phyloP scores from a whole-genome alignment of 139 green algal species.

The Klebsormidium nitens region DNA sequence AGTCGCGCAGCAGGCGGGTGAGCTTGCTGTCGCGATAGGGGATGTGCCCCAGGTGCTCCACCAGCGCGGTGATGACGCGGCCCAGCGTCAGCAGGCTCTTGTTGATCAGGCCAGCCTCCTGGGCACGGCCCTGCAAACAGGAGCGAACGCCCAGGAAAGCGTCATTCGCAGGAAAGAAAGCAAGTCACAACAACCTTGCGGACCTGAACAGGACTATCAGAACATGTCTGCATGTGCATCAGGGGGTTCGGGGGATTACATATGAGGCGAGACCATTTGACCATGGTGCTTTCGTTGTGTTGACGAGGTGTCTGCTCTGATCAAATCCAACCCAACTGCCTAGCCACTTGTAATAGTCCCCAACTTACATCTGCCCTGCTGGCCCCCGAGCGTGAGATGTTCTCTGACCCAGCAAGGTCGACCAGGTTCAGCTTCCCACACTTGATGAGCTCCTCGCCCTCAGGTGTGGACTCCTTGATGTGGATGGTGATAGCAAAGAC shows the following conservation, averaged over 20 bases:
- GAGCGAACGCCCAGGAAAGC: too few relatives aligned
- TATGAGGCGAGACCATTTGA: too few relatives aligned
- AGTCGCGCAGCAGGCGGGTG: constrained; percentile 92
- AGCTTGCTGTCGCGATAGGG: constrained; percentile 89
- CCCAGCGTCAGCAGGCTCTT: constrained; percentile 91
- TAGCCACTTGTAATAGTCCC: neutral
- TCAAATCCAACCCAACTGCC: too few relatives aligned
- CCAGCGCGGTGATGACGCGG: constrained; percentile 92
- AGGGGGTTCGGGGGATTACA: too few relatives aligned
- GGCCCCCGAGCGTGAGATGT: constrained; percentile 84
- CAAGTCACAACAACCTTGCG: too few relatives aligned
- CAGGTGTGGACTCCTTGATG: constrained; percentile 75
- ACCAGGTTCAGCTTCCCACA: constrained; percentile 98
- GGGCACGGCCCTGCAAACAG: constrained; percentile 51
- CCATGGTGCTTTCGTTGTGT: too few relatives aligned
- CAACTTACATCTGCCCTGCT: constrained; percentile 62
- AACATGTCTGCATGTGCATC: too few relatives aligned
- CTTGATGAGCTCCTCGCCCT: constrained; percentile 96
- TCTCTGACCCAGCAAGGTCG: constrained; percentile 93
- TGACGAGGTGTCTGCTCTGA: too few relatives aligned
- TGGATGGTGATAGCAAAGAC: constrained; percentile 86
- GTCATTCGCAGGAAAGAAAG: too few relatives aligned
- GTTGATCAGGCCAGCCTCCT: constrained; percentile 95
- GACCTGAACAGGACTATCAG: too few relatives aligned
- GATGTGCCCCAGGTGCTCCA: constrained; percentile 64